phyloP scores from a whole-genome alignment of 169 alveolate genomes.

The Perkinsus marinus region DNA sequence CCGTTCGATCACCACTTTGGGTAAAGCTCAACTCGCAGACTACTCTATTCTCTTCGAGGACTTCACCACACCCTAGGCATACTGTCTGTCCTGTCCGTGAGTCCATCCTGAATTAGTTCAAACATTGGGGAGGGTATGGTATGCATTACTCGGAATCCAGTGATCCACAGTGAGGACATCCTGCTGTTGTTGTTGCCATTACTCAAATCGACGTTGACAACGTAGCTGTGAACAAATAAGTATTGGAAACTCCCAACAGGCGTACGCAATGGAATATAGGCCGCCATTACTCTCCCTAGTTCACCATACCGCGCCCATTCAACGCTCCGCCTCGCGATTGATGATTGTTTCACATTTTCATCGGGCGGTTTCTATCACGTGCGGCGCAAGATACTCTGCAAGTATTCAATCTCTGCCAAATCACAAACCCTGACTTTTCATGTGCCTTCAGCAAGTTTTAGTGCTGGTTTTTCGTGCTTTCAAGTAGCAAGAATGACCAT shows the following conservation, averaged over 20 bases:
- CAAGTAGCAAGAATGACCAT: no score
- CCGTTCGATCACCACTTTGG: conserved; percentile 51
- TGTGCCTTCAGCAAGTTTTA: no score
- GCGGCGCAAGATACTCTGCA: not conserved
- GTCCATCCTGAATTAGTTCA: conserved; percentile 25
- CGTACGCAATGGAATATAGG: no score
- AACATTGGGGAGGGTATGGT: not conserved
- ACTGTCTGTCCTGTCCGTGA: conserved; percentile 60
- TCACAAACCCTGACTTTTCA: no score
- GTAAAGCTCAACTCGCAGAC: conserved; percentile 59
- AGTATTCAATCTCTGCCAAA: not conserved
- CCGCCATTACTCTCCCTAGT: no score
- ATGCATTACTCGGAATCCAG: not conserved
- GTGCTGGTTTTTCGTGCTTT: no score
- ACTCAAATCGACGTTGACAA: not conserved
- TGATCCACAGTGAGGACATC: not conserved
- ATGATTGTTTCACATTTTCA: not conserved
- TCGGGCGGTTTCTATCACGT: not conserved
- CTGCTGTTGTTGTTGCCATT: not conserved
- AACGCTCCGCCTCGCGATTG: not conserved
- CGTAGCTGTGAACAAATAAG: not conserved
- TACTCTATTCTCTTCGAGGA: conserved; percentile 60
- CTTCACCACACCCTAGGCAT: conserved; percentile 66
- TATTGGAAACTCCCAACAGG: no score
- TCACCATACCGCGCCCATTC: not conserved